These are phyloP conservation scores for Oryza coarctata DNA, from an alignment of 176 grass and related monocot genomes.

Conservation along the genomic window DNA sequence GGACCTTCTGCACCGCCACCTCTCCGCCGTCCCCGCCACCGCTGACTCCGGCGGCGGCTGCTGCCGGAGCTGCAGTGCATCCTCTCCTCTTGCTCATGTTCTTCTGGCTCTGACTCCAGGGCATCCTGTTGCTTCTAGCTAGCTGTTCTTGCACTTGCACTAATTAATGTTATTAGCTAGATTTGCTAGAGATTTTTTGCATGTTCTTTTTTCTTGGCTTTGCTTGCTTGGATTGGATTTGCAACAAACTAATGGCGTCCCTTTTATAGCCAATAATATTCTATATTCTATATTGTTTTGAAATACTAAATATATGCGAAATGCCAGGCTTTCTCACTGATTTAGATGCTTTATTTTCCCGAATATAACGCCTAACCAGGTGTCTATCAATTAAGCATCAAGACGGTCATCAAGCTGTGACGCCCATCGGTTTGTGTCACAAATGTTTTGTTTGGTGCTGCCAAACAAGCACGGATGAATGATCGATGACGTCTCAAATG, in stretches of 20 bases:
- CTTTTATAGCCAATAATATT: background rate
- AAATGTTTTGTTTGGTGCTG: background rate
- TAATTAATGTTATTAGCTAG: background rate
- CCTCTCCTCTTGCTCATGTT: background rate
- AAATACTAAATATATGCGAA: background rate
- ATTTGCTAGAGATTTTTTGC: background rate
- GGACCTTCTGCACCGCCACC: slow-evolving; percentile 39
- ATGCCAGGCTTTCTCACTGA: background rate
- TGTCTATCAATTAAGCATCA: background rate
- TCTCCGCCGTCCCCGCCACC: background rate
- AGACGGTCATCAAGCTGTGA: background rate
- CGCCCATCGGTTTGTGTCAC: background rate
- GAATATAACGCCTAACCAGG: background rate
- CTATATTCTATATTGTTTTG: background rate
- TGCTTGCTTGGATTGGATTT: background rate
- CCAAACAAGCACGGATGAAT: too few relatives aligned
- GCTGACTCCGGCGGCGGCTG: background rate
- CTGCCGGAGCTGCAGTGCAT: background rate
- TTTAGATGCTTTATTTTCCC: background rate
- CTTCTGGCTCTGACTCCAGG: slow-evolving; percentile 9
- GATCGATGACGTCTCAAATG: too few relatives aligned
- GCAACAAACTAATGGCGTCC: background rate
- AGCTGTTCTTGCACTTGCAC: background rate
- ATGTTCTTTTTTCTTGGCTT: background rate
- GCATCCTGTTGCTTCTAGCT: background rate